Conservation (phyloP, 2,329 filamentous ascomycete species). For the Fusarium chlamydosporum region DNA sequence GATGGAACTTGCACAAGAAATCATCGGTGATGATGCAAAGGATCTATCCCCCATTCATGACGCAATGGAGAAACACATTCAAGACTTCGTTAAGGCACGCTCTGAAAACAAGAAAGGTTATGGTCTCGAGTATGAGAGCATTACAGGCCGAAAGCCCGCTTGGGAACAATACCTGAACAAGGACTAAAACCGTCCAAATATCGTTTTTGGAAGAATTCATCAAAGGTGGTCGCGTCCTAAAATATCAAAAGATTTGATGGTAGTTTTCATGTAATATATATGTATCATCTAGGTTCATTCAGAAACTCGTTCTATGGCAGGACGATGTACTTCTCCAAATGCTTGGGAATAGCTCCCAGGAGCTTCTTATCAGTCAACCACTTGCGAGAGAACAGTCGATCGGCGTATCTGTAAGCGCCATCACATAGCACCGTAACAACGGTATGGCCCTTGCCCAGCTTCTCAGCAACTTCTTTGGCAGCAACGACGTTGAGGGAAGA, state of each 20-base stretch:
- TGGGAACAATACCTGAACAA: slow-evolving; percentile 44
- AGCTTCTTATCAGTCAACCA: slow-evolving; percentile 93
- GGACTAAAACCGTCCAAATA: neutral
- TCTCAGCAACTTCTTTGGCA: slow-evolving; percentile 92
- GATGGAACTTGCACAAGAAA: slow-evolving; percentile 61
- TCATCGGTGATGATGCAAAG: slow-evolving; percentile 54
- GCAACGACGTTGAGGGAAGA: slow-evolving; percentile 95
- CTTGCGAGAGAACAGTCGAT: slow-evolving; percentile 89
- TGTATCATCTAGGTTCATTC: slow-evolving; percentile 51
- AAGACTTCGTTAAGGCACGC: slow-evolving; percentile 48
- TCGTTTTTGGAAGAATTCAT: neutral
- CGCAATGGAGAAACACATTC: slow-evolving; percentile 56
- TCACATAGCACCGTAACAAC: slow-evolving; percentile 96
- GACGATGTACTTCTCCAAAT: slow-evolving; percentile 94
- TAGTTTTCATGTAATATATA: slow-evolving; percentile 41
- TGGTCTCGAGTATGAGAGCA: slow-evolving; percentile 47
- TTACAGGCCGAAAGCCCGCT: slow-evolving; percentile 49
- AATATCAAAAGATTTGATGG: slow-evolving; percentile 14
- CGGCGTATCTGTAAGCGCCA: slow-evolving; percentile 97
- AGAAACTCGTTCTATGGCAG: slow-evolving; percentile 70
- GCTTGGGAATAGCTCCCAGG: slow-evolving; percentile 82
- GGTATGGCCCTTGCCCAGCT: slow-evolving; percentile 87
- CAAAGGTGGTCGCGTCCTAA: neutral
- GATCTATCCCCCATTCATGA: slow-evolving; percentile 58
- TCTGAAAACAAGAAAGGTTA: slow-evolving; percentile 35